A percentile compares a stretch with the other conserved stretches of the same genome.
Conservation (phyloP, 768 basidiomycete genomes). For the Scleroderma citrinum region DNA sequence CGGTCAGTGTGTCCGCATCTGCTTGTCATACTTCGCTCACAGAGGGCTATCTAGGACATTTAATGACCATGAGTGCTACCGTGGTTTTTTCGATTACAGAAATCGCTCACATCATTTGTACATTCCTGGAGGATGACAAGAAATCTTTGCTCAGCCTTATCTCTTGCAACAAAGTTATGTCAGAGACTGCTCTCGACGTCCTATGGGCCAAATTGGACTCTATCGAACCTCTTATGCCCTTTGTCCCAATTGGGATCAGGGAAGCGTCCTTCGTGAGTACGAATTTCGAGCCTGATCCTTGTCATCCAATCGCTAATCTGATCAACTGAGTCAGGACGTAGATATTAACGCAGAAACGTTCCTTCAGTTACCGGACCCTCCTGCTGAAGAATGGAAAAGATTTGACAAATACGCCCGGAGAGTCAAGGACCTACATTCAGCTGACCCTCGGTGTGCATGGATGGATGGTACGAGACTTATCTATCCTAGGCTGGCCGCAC, state of each 20-base stretch:
- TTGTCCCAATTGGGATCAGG: neutral
- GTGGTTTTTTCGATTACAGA: neutral
- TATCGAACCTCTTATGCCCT: slow-evolving; percentile 1
- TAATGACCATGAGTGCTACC: neutral
- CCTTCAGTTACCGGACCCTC: neutral
- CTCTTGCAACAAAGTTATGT: slow-evolving; percentile 1
- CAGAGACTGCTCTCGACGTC: slow-evolving; percentile 4
- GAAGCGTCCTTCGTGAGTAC: neutral
- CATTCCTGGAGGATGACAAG: slow-evolving; percentile 1
- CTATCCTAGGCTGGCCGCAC: slow-evolving; percentile 1
- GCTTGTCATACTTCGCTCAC: neutral
- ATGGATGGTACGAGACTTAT: neutral
- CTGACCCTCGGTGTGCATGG: neutral
- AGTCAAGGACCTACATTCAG: neutral
- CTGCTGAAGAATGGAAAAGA: neutral
- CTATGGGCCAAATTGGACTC: slow-evolving; percentile 2
- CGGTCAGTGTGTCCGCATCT: too few species aligned
- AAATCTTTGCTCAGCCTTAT: neutral
- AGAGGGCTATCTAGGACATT: neutral
- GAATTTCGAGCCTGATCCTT: too few species aligned
- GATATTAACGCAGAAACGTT: neutral
- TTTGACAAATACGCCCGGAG: slow-evolving; percentile 5
- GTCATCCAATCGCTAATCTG: neutral
- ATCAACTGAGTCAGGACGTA: neutral
- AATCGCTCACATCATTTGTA: neutral